A percentile compares a stretch with the other conserved stretches of the same genome.
Evolutionary conservation across 805 yeast genomes (phyloP).

Genomic region (Naumovozyma castellii): DNA sequence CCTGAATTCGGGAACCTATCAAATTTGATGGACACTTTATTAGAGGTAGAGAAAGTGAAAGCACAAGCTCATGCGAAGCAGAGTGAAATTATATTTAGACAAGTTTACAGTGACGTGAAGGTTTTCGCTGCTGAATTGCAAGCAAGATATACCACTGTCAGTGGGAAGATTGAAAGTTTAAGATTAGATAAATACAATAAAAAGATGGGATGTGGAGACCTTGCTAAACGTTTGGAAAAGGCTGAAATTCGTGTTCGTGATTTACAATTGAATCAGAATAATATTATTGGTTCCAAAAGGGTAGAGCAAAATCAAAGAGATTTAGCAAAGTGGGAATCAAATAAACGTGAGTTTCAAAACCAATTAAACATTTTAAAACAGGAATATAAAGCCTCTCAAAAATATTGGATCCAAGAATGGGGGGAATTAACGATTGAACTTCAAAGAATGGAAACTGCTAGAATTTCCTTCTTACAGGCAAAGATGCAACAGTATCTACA

Average conservation of each 20-base stretch:
- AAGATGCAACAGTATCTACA: constrained; percentile 23
- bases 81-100: constrained; percentile 21
- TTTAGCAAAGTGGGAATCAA: constrained; percentile 24
- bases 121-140: constrained; percentile 18
- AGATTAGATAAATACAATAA: constrained; percentile 23
- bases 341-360: constrained; percentile 16
- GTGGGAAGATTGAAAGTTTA: constrained; percentile 25
- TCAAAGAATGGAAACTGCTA: constrained; percentile 24
- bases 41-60: constrained; percentile 17
- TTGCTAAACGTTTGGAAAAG: constrained; percentile 20
- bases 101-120: constrained; percentile 19
- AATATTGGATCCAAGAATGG: constrained; percentile 29
- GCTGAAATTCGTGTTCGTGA: constrained; percentile 22
- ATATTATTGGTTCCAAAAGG: constrained; percentile 24
- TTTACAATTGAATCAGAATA: constrained; percentile 23
- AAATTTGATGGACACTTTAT: constrained; percentile 11
- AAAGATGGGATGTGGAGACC: constrained; percentile 22
- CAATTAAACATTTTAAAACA: constrained; percentile 24
- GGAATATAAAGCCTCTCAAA: constrained; percentile 27
- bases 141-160: constrained; percentile 22
- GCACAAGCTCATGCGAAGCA: constrained; percentile 27
- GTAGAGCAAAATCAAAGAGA: constrained; percentile 23
- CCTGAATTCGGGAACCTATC: constrained; percentile 27
- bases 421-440: constrained; percentile 17
- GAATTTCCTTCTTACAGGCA: constrained; percentile 23